phyloP scores from a whole-genome alignment of 2,329 filamentous ascomycete species.

The Phialophora expanda region DNA sequence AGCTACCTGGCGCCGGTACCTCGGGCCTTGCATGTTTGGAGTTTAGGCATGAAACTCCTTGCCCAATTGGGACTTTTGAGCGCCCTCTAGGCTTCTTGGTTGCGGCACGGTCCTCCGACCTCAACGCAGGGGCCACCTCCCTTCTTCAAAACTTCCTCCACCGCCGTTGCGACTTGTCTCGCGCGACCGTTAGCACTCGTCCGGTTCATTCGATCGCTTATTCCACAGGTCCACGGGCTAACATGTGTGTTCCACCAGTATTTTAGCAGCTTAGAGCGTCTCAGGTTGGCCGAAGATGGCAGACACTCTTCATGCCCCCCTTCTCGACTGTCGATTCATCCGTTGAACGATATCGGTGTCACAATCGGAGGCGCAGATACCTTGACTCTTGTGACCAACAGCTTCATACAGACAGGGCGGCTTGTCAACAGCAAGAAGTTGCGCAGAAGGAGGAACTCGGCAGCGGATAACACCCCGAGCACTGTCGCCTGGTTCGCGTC shows the following conservation, averaged over 20 bases:
- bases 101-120: conserved; percentile 27
- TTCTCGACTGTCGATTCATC: conserved; percentile 28
- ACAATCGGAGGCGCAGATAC: conserved; percentile 22
- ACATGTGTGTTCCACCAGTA: conserved; percentile 41
- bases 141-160: conserved; percentile 14
- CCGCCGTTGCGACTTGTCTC: conserved; percentile 22
- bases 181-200: conserved; percentile 7
- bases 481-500: conserved; percentile 68
- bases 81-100: conserved; percentile 16
- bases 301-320: conserved; percentile 27
- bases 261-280: conserved; percentile 44
- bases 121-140: conserved; percentile 12
- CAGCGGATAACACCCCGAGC: conserved; percentile 25
- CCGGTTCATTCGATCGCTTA: conserved; percentile 33
- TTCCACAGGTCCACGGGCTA: conserved; percentile 35
- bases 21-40: conserved; percentile 19
- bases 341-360: conserved; percentile 18
- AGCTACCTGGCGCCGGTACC: conserved; percentile 6
- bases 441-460: conserved; percentile 27
- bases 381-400: conserved; percentile 18
- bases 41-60: conserved; percentile 29
- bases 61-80: conserved; percentile 12
- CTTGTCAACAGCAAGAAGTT: conserved; percentile 22
- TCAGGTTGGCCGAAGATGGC: conserved; percentile 43
- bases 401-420: conserved; percentile 17